These are phyloP conservation scores for Ophiocytium majus DNA, from an alignment of 352 stramenopile genomes.

Conservation along the genomic window DNA sequence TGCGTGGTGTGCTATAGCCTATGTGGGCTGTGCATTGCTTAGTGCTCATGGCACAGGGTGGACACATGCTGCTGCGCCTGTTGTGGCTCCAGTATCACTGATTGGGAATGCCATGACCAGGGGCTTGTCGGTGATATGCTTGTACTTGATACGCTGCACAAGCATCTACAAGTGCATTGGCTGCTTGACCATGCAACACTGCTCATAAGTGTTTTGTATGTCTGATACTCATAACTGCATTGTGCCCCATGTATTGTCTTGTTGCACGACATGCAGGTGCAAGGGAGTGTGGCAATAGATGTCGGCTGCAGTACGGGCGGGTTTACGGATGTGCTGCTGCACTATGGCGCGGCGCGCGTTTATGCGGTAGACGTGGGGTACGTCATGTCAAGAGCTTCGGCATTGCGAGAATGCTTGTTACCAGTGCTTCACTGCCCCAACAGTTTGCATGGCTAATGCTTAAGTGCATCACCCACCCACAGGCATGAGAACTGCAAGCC, in stretches of 20 bases:
- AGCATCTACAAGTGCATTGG: not conserved
- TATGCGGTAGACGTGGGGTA: constrained; percentile 25
- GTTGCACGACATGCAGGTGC: constrained; percentile 23
- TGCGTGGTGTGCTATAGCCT: not conserved
- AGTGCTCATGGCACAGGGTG: not conserved
- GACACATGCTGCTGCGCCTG: not conserved
- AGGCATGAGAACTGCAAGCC: not conserved
- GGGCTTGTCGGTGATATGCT: not conserved
- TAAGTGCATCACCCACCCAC: not conserved
- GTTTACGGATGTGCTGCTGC: constrained; percentile 23
- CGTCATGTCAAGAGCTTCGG: too few species aligned
- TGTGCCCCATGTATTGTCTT: too few species aligned
- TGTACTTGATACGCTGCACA: not conserved
- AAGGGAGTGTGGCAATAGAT: constrained; percentile 22
- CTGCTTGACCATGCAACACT: too few species aligned
- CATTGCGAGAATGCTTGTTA: constrained; percentile 1
- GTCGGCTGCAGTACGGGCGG: constrained; percentile 21
- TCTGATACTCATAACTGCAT: too few species aligned
- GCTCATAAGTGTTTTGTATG: too few species aligned
- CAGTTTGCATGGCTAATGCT: not conserved
- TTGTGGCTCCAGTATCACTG: not conserved
- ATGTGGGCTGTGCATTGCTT: not conserved
- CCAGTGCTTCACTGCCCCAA: not conserved
- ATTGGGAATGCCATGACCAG: not conserved
- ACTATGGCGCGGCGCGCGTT: constrained; percentile 5